A percentile compares a stretch with the other conserved stretches of the same genome.
phyloP scores from a whole-genome alignment of 768 basidiomycete genomes.

The Tylopilus rubrobrunneus region DNA sequence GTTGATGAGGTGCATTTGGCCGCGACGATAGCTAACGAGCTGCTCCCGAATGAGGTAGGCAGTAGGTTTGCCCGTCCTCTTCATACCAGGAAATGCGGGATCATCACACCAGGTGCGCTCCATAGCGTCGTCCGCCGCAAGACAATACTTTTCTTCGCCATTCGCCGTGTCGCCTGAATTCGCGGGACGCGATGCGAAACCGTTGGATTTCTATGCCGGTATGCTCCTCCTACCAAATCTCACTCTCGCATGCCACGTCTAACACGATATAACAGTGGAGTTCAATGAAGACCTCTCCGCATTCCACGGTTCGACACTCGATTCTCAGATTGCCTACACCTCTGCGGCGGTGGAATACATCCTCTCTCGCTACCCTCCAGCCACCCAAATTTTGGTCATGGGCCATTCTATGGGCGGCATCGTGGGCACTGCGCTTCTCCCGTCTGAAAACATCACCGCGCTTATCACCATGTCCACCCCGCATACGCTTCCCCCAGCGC shows the following conservation, averaged over 20 bases:
- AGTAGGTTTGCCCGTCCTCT: slow-evolving; percentile 80
- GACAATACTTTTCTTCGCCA: slow-evolving; percentile 73
- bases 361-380: slow-evolving; percentile 65
- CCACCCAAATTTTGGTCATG: slow-evolving; percentile 68
- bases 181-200: slow-evolving; percentile 38
- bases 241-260: neutral
- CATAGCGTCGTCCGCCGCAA: slow-evolving; percentile 85
- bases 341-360: slow-evolving; percentile 70
- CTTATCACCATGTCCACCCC: slow-evolving; percentile 98
- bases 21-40: neutral
- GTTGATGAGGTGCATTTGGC: slow-evolving; percentile 3
- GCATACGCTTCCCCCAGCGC: slow-evolving; percentile 80
- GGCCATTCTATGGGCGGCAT: slow-evolving; percentile 99
- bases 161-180: slow-evolving; percentile 53
- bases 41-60: slow-evolving; percentile 15
- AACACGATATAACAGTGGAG: slow-evolving; percentile 49
- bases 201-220: slow-evolving; percentile 88
- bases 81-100: slow-evolving; percentile 97
- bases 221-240: slow-evolving; percentile 16
- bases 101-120: slow-evolving; percentile 92
- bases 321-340: slow-evolving; percentile 76
- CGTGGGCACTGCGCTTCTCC: slow-evolving; percentile 77
- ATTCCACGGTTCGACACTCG: slow-evolving; percentile 85
- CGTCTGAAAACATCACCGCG: slow-evolving; percentile 60
- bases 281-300: slow-evolving; percentile 98